phyloP scores from a whole-genome alignment of 352 stramenopile genomes.

The Thraustotheca clavata region DNA sequence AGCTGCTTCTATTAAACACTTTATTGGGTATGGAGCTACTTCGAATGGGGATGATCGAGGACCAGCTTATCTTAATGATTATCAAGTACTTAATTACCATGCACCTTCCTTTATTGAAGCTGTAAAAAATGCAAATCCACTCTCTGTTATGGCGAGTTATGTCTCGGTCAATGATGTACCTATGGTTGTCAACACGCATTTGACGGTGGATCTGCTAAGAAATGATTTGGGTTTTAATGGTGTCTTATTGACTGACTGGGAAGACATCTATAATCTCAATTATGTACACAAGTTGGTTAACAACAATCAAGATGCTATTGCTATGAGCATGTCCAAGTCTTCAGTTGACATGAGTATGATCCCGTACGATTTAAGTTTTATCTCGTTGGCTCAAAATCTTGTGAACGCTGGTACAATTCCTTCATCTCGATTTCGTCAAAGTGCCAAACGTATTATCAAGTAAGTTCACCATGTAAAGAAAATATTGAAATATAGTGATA shows the following conservation, averaged over 20 bases:
- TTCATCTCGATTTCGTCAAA: conserved; percentile 39
- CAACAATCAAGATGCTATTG: conserved; percentile 41
- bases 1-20: conserved; percentile 86
- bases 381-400: conserved; percentile 23
- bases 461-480: not conserved
- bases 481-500: not conserved
- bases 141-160: conserved; percentile 93
- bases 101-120: conserved; percentile 76
- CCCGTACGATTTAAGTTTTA: conserved; percentile 28
- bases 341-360: conserved; percentile 81
- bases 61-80: conserved; percentile 62
- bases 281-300: conserved; percentile 46
- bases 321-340: conserved; percentile 43
- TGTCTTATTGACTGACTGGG: conserved; percentile 88
- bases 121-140: conserved; percentile 52
- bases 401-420: conserved; percentile 23
- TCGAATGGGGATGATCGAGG: conserved; percentile 73
- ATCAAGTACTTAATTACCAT: conserved; percentile 79
- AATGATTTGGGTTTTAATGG: conserved; percentile 84
- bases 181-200: conserved; percentile 66
- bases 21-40: conserved; percentile 84
- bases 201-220: conserved; percentile 77
- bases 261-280: conserved; percentile 87
- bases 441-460: conserved; percentile 50
- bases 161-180: conserved; percentile 89